These are phyloP conservation scores for Talaromyces islandicus DNA, from an alignment of 2,329 filamentous ascomycete genomes.

Conservation along the genomic window DNA sequence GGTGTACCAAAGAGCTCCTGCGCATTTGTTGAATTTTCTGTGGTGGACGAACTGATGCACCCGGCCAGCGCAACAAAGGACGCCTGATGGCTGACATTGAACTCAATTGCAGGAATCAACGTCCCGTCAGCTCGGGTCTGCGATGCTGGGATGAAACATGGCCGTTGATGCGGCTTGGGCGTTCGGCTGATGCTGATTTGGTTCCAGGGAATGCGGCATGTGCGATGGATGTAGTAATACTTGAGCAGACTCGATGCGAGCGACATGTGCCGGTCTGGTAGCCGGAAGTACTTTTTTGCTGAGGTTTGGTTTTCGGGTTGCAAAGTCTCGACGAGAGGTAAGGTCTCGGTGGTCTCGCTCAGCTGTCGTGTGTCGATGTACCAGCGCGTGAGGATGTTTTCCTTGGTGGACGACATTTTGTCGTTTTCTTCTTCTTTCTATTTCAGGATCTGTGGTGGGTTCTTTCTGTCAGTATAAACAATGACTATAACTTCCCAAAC, in stretches of 20 bases:
- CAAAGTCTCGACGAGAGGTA: slow-evolving; percentile 37
- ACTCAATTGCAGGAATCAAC: slow-evolving; percentile 43
- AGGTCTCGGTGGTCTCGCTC: slow-evolving; percentile 21
- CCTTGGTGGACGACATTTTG: neutral
- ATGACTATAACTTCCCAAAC: neutral
- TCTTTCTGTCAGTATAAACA: neutral
- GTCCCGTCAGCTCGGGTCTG: slow-evolving; percentile 8
- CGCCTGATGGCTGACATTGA: slow-evolving; percentile 61
- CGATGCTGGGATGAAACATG: slow-evolving; percentile 46
- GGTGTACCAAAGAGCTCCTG: slow-evolving; percentile 4
- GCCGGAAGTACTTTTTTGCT: slow-evolving; percentile 45
- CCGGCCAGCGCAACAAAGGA: slow-evolving; percentile 57
- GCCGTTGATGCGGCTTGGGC: slow-evolving; percentile 42
- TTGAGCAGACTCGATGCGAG: slow-evolving; percentile 58
- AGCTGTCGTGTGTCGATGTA: slow-evolving; percentile 39
- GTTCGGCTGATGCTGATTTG: slow-evolving; percentile 50
- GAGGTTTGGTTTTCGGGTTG: slow-evolving; percentile 45
- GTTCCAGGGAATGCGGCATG: slow-evolving; percentile 52
- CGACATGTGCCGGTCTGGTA: slow-evolving; percentile 55
- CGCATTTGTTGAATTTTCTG: neutral
- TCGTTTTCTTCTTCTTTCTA: neutral
- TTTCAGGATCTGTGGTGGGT: neutral
- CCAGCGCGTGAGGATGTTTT: slow-evolving; percentile 30
- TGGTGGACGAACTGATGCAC: slow-evolving; percentile 21
- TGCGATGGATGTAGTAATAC: slow-evolving; percentile 52